A percentile compares a stretch with the other conserved stretches of the same genome.
Conservation (phyloP, 768 basidiomycete species). For the Mycena olivaceomarginata region DNA sequence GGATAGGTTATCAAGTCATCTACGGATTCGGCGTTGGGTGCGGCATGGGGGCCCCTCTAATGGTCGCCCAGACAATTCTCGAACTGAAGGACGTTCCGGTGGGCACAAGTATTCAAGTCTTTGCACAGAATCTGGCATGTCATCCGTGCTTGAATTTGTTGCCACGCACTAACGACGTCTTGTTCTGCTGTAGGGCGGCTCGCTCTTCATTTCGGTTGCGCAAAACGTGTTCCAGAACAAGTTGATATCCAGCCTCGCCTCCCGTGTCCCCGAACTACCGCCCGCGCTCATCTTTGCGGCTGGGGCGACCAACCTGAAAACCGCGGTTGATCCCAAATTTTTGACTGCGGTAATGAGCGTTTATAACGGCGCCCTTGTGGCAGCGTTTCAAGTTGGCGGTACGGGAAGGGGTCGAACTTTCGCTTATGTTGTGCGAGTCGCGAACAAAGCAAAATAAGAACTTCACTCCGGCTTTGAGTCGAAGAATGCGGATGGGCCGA, state of each 20-base stretch:
- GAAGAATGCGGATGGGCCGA: too few species aligned
- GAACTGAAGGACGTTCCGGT: neutral
- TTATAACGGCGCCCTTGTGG: neutral
- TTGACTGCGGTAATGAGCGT: neutral
- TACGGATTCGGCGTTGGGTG: neutral
- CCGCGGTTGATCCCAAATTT: neutral
- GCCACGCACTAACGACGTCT: neutral
- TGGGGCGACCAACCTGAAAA: conserved; percentile 6
- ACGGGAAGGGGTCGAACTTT: too few species aligned
- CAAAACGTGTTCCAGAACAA: conserved; percentile 19
- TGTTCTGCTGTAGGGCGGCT: neutral
- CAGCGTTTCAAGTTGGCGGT: neutral
- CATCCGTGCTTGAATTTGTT: neutral
- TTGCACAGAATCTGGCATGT: neutral
- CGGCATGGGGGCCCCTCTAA: neutral
- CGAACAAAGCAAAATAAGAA: too few species aligned
- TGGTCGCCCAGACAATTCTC: neutral
- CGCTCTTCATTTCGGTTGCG: neutral
- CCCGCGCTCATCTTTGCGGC: neutral
- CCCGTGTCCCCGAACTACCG: neutral
- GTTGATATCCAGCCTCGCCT: neutral
- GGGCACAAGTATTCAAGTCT: neutral
- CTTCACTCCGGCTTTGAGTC: too few species aligned
- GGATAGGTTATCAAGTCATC: conserved; percentile 6
- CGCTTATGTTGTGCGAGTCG: too few species aligned